Conservation (phyloP, 179 eudicot species). For the Silene noctiflora region DNA sequence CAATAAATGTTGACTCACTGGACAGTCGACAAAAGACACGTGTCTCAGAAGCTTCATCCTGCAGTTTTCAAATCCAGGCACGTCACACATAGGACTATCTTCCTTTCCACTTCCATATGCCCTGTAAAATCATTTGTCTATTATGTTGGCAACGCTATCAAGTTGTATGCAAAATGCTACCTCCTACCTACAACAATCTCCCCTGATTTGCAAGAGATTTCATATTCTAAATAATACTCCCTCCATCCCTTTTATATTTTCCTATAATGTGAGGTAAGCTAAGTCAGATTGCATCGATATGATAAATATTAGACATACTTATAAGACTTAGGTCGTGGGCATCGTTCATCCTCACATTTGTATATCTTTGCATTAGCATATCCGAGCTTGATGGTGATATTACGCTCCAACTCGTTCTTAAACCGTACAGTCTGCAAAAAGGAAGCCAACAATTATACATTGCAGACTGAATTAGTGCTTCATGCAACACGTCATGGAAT, state of each 20-base stretch:
- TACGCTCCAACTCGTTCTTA: conserved; percentile 95
- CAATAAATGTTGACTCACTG: conserved; percentile 41
- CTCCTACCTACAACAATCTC: conserved; percentile 5
- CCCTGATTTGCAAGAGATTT: background rate
- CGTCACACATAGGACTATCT: conserved; percentile 89
- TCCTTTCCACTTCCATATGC: conserved; percentile 99
- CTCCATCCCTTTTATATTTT: background rate
- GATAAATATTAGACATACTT: conserved; percentile 37
- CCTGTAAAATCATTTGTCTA: conserved; percentile 39
- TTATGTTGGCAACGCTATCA: background rate
- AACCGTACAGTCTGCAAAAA: conserved; percentile 83
- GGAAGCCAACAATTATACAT: background rate
- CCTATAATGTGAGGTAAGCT: background rate
- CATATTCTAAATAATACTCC: background rate
- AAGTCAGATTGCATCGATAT: conserved; percentile 10
- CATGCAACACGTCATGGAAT: background rate
- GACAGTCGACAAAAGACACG: conserved; percentile 96
- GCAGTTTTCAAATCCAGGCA: conserved; percentile 84
- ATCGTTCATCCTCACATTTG: conserved; percentile 87
- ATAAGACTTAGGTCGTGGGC: conserved; percentile 89
- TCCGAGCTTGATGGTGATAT: conserved; percentile 96
- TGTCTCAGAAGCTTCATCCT: conserved; percentile 92
- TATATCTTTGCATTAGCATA: conserved; percentile 97
- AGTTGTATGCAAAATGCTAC: background rate
- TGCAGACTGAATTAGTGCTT: background rate